Evolutionary conservation across 495 filamentous ascomycete species (phyloP), one percentile per base, ranked within the genome.

Genomic region (Hyaloscypha hepaticicola): DNA sequence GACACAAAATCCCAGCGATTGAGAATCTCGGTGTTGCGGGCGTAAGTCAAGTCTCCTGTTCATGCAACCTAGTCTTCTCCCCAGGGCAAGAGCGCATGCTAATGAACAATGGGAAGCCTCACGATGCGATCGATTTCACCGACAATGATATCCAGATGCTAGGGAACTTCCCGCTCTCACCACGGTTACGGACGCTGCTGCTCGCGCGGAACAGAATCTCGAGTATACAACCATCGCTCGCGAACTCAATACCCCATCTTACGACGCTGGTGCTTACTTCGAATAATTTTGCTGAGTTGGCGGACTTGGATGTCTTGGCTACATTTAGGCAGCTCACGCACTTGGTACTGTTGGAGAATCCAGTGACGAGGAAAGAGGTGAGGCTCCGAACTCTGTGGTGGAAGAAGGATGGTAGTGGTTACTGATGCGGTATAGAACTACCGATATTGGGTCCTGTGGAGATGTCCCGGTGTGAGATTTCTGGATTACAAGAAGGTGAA

Each of bases 21-120:
- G 96, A 99, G 85, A 99, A 99, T 75, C 76, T 99, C 77, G 96
- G 95, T 83, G 89, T 93, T 75, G 94, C 95, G 61, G 92, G 91
- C 67, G 93, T 96, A 76, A 58, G 87, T 85, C 19, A n/a, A n/a
- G n/a, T 26, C 66, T 14, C 31, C 41, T 33, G 22, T 27, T 55
- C 59, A n/a, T n/a, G n/a, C n/a, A n/a, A n/a, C n/a, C n/a, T n/a
- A n/a, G n/a, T n/a, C n/a, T n/a, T n/a, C n/a, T n/a, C n/a, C n/a
- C n/a, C 26, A 22, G 28, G 31, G 31, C 6, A 12, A 33, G 31
- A 33, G 38, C 38, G 38, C 5, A 31, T 27, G 26, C 53, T 50
- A 26, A 34, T 56, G 5, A n/a, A 56, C 56, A 9, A 69, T 55
- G 8, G n/a, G 68, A 49, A 87, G 84, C 83, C 84, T 21, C 92